These are phyloP conservation scores for Phytophthora vignae DNA, from an alignment of 352 stramenopile species.

Conservation along the genomic window DNA sequence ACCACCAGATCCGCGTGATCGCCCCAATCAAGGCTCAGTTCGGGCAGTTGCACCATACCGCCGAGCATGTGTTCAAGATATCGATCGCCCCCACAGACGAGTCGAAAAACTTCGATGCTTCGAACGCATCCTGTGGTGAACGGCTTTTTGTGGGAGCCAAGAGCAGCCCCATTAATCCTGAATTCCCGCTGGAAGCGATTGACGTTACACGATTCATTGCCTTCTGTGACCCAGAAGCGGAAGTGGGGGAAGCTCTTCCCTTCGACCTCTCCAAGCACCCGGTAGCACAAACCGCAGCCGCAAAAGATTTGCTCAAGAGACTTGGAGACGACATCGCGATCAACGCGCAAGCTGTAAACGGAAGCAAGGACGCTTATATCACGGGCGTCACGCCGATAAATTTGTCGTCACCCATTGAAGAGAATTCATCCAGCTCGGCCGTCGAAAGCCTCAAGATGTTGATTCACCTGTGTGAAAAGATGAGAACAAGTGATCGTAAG, in stretches of 20 bases:
- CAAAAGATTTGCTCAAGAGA: slow-evolving; percentile 93
- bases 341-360: slow-evolving; percentile 77
- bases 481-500: slow-evolving; percentile 61
- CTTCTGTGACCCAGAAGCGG: slow-evolving; percentile 71
- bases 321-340: slow-evolving; percentile 93
- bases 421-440: slow-evolving; percentile 13
- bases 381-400: slow-evolving; percentile 65
- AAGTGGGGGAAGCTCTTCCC: slow-evolving; percentile 70
- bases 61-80: slow-evolving; percentile 42
- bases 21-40: slow-evolving; percentile 74
- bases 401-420: slow-evolving; percentile 30
- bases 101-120: slow-evolving; percentile 60
- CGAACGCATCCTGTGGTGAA: slow-evolving; percentile 83
- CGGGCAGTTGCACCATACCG: slow-evolving; percentile 54
- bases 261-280: slow-evolving; percentile 94
- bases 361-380: slow-evolving; percentile 81
- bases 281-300: slow-evolving; percentile 92
- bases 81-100: slow-evolving; percentile 21
- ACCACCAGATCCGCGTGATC: slow-evolving; percentile 65
- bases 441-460: slow-evolving; percentile 56
- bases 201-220: slow-evolving; percentile 77
- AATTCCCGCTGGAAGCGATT: slow-evolving; percentile 78
- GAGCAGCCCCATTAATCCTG: slow-evolving; percentile 60
- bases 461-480: slow-evolving; percentile 54
- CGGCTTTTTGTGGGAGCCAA: slow-evolving; percentile 44